phyloP scores from a whole-genome alignment of 2,329 filamentous ascomycete genomes.

The Calycina marina region DNA sequence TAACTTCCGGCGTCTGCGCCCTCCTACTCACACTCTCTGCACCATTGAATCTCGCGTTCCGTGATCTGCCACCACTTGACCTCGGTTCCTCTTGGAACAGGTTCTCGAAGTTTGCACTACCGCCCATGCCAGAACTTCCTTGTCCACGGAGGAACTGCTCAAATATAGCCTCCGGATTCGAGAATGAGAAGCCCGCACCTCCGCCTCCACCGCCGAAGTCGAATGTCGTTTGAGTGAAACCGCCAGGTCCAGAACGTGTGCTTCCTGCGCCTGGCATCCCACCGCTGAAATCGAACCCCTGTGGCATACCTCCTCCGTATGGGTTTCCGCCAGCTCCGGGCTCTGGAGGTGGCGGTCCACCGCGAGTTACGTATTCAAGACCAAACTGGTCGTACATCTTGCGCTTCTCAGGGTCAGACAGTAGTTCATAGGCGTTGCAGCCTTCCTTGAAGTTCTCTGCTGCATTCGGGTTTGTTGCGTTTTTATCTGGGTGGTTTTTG shows the following conservation, averaged over 20 bases:
- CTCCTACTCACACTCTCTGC: slow-evolving; percentile 27
- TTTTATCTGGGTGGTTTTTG: slow-evolving; percentile 96
- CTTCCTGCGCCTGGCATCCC: slow-evolving; percentile 40
- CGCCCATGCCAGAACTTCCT: slow-evolving; percentile 26
- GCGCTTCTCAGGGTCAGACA: slow-evolving; percentile 92
- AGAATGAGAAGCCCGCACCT: slow-evolving; percentile 63
- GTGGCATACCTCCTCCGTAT: slow-evolving; percentile 42
- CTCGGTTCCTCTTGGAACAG: slow-evolving; percentile 24
- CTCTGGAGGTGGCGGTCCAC: slow-evolving; percentile 55
- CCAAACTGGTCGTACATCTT: slow-evolving; percentile 92
- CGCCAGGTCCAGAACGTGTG: slow-evolving; percentile 32
- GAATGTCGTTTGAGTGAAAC: slow-evolving; percentile 33
- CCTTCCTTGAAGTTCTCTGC: slow-evolving; percentile 96
- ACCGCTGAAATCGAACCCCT: slow-evolving; percentile 32
- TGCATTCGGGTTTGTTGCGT: slow-evolving; percentile 76
- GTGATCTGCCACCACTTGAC: slow-evolving; percentile 28
- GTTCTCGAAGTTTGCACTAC: slow-evolving; percentile 33
- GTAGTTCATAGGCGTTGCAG: slow-evolving; percentile 94
- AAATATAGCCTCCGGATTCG: slow-evolving; percentile 73
- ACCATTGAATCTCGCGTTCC: slow-evolving; percentile 24
- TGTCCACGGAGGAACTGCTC: slow-evolving; percentile 59
- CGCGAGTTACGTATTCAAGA: slow-evolving; percentile 79
- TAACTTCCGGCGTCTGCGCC: slow-evolving; percentile 63
- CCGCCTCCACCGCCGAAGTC: slow-evolving; percentile 30
- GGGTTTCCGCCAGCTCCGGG: slow-evolving; percentile 39